Evolutionary conservation across 352 stramenopile species (phyloP).

Genomic region (Phytophthora palmivora): DNA sequence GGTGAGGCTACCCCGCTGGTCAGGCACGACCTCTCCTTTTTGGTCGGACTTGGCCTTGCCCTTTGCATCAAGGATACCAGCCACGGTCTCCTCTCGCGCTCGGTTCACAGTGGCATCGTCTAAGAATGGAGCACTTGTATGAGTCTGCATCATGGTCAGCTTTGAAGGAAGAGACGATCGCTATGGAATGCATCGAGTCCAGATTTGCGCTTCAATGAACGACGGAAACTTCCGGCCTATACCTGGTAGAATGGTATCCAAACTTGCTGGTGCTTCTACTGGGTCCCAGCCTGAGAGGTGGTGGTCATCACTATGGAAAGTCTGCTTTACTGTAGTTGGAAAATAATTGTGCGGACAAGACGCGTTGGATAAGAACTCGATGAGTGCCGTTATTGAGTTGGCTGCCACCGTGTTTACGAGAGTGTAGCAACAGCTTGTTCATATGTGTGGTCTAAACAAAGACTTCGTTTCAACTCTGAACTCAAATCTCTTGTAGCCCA

Average conservation of each 20-base stretch:
- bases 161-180: too few species aligned
- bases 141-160: too few species aligned
- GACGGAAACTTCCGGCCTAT: too few species aligned
- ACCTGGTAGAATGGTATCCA: conserved; percentile 13
- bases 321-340: neutral
- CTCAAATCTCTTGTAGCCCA: conserved; percentile 11
- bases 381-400: conserved; percentile 5
- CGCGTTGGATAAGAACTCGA: conserved; percentile 23
- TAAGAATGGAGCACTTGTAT: too few species aligned
- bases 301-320: too few species aligned
- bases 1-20: too few species aligned
- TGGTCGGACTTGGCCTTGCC: conserved; percentile 12
- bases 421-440: conserved; percentile 21
- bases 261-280: conserved; percentile 11
- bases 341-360: conserved; percentile 25
- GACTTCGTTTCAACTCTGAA: conserved; percentile 10
- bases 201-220: too few species aligned
- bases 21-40: too few species aligned
- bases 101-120: too few species aligned
- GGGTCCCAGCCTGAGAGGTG: neutral
- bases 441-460: conserved; percentile 12
- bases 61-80: conserved; percentile 4
- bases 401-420: conserved; percentile 10
- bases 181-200: too few species aligned
- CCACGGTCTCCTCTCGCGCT: neutral